phyloP scores from a whole-genome alignment of 257 asterid genomes.

The Przewalskia tangutica region DNA sequence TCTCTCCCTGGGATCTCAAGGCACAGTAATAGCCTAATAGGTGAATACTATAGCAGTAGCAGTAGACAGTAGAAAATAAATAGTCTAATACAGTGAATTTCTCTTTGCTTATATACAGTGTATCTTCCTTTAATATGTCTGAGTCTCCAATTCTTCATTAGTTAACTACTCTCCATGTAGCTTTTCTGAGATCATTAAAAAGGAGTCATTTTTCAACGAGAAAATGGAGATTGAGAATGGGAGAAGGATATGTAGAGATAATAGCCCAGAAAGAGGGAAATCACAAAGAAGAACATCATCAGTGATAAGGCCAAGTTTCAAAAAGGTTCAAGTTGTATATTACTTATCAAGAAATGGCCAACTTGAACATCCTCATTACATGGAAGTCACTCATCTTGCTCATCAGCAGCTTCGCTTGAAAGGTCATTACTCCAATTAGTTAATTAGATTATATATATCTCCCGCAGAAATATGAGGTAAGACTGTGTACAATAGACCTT shows the following conservation, averaged over 20 bases:
- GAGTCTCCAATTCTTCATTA: background rate
- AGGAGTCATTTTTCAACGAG: background rate
- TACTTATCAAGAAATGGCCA: conserved; percentile 86
- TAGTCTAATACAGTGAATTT: background rate
- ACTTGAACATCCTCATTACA: conserved; percentile 83
- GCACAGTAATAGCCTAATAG: background rate
- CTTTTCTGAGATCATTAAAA: background rate
- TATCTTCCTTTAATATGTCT: background rate
- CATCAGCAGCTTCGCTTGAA: conserved; percentile 66
- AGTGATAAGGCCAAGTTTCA: conserved; percentile 33
- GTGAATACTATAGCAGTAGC: no score
- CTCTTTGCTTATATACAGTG: background rate
- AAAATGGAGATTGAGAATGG: conserved; percentile 22
- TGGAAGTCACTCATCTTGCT: conserved; percentile 61
- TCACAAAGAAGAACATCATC: conserved; percentile 11
- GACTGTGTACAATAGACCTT: no score
- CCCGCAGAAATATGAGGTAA: no score
- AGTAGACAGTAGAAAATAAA: background rate
- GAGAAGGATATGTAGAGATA: conserved; percentile 20
- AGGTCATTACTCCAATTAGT: conserved; percentile 22
- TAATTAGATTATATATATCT: no score
- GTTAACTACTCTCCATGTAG: background rate
- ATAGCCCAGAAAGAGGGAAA: conserved; percentile 23
- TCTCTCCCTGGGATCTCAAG: background rate
- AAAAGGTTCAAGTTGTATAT: conserved; percentile 61